phyloP scores from a whole-genome alignment of 2,329 filamentous ascomycete species.

The Calonectria fujianensis region DNA sequence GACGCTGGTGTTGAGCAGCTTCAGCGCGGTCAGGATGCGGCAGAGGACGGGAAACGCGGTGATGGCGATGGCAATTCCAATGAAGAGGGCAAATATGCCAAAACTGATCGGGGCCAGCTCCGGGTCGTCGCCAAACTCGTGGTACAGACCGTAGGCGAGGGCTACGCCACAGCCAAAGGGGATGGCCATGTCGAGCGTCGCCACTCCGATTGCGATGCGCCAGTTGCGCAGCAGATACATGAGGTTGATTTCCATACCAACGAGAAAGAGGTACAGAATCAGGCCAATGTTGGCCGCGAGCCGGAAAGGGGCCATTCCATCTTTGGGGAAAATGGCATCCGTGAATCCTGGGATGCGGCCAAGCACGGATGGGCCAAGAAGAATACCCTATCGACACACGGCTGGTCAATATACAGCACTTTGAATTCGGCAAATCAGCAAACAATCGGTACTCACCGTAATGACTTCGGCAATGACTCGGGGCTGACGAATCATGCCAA shows the following conservation, averaged over 20 bases:
- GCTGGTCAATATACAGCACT: background rate
- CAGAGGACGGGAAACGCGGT: slow-evolving; percentile 93
- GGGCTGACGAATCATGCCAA: slow-evolving; percentile 84
- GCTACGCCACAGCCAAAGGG: slow-evolving; percentile 88
- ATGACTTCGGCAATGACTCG: slow-evolving; percentile 89
- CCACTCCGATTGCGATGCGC: slow-evolving; percentile 86
- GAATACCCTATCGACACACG: slow-evolving; percentile 70
- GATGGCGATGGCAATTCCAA: slow-evolving; percentile 93
- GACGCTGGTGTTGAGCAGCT: slow-evolving; percentile 87
- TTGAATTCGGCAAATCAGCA: background rate
- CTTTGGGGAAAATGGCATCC: slow-evolving; percentile 82
- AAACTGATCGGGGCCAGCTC: slow-evolving; percentile 66
- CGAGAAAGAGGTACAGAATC: slow-evolving; percentile 89
- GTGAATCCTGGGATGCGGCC: slow-evolving; percentile 88
- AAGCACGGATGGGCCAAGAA: slow-evolving; percentile 91
- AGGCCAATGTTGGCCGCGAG: slow-evolving; percentile 89
- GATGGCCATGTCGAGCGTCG: slow-evolving; percentile 84
- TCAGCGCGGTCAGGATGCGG: slow-evolving; percentile 91
- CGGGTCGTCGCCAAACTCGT: slow-evolving; percentile 76
- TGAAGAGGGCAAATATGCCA: slow-evolving; percentile 79
- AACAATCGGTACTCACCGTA: slow-evolving; percentile 61
- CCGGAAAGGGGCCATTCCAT: slow-evolving; percentile 83
- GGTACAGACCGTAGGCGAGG: slow-evolving; percentile 86
- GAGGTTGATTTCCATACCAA: slow-evolving; percentile 89
- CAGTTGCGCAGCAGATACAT: slow-evolving; percentile 84